Conservation (phyloP, 179 eudicot species). For the Carnegiea gigantea region DNA sequence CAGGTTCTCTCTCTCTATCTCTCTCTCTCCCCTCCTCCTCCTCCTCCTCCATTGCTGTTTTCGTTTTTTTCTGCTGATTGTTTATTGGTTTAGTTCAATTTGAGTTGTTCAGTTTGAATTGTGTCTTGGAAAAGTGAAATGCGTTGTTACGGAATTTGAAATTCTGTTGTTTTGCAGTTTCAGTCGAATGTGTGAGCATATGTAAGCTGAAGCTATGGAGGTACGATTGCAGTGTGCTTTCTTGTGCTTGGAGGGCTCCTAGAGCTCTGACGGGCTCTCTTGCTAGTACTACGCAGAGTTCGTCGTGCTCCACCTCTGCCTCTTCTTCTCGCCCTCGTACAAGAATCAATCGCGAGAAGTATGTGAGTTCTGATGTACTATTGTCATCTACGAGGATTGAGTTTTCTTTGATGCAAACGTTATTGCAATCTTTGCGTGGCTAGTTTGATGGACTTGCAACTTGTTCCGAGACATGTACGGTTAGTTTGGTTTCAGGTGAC, state of each 20-base stretch:
- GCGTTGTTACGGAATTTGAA: not conserved
- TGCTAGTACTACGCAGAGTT: slow-evolving; percentile 65
- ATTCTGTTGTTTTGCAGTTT: slow-evolving; percentile 41
- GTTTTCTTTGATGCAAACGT: not conserved
- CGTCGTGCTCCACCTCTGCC: slow-evolving; percentile 28
- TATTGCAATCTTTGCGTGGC: not conserved
- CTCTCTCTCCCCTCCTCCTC: slow-evolving; percentile 9
- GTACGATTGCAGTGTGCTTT: slow-evolving; percentile 67
- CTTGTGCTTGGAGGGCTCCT: slow-evolving; percentile 92
- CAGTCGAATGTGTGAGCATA: slow-evolving; percentile 75
- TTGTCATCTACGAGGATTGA: no score
- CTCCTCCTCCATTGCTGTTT: not conserved
- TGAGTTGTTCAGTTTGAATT: not conserved
- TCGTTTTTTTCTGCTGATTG: not conserved
- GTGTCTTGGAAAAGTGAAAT: not conserved
- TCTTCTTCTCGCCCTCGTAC: slow-evolving; percentile 19
- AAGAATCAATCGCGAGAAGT: slow-evolving; percentile 35
- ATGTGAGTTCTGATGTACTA: slow-evolving; percentile 39
- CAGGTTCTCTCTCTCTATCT: slow-evolving; percentile 35
- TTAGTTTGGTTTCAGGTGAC: not conserved
- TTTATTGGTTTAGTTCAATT: not conserved
- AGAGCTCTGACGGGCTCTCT: slow-evolving; percentile 83
- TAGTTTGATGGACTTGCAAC: not conserved
- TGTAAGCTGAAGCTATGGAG: slow-evolving; percentile 50
- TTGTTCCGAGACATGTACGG: not conserved